Evolutionary conservation across 192 early-diverging fungal species (phyloP).

Genomic region (Paraglomus brasilianum): DNA sequence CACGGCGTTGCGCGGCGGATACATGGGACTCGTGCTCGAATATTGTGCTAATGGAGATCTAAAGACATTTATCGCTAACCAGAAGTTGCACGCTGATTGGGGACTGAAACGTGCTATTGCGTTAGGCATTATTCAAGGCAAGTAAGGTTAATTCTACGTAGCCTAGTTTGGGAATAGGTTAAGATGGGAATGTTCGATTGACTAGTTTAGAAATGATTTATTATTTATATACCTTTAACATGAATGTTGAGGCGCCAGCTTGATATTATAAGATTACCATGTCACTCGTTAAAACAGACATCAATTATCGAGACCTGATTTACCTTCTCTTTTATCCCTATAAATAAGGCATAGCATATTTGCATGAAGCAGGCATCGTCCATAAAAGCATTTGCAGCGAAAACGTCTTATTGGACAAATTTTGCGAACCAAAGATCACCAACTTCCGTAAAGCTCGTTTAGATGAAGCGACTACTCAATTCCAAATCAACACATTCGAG

Average conservation of each 20-base stretch:
- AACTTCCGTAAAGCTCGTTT: slow-evolving; percentile 31
- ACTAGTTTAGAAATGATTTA: no score
- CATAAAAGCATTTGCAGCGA: slow-evolving; percentile 31
- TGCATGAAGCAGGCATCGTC: slow-evolving; percentile 31
- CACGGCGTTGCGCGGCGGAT: background rate
- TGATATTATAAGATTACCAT: no score
- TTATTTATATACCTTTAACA: no score
- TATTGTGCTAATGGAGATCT: slow-evolving; percentile 30
- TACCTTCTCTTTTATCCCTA: background rate
- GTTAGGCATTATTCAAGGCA: slow-evolving; percentile 27
- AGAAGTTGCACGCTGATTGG: slow-evolving; percentile 28
- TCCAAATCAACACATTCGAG: slow-evolving; percentile 17
- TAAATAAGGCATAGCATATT: slow-evolving; percentile 24
- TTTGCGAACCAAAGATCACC: slow-evolving; percentile 30
- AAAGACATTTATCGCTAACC: slow-evolving; percentile 10
- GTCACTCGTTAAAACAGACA: no score
- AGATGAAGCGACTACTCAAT: background rate
- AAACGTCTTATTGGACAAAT: slow-evolving; percentile 19
- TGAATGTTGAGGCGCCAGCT: no score
- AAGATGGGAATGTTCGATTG: no score
- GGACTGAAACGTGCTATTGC: slow-evolving; percentile 25
- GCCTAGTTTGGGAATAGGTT: no score
- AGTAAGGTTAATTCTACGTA: background rate
- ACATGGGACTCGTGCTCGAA: slow-evolving; percentile 14
- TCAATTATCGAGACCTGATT: no score